Percentiles rank a stretch among this genome's conserved stretches.
phyloP scores from a whole-genome alignment of 1,284 basidiomycete genomes.

The Ceratobasidium sp. region DNA sequence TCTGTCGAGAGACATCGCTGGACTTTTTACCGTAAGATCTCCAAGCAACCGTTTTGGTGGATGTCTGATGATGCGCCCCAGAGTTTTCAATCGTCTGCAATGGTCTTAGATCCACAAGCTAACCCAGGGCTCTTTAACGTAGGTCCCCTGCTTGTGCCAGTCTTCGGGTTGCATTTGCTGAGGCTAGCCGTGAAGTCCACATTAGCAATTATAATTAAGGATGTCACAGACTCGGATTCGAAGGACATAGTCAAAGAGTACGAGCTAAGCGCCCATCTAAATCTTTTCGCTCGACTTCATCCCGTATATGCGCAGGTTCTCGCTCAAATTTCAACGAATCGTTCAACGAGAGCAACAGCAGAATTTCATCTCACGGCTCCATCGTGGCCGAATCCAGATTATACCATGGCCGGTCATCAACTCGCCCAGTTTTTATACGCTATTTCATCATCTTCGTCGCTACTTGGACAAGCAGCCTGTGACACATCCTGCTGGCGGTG shows the following conservation, averaged over 20 bases:
- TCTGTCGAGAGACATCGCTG: conserved; percentile 60
- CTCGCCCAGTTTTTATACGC: conserved; percentile 58
- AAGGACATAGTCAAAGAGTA: conserved; percentile 66
- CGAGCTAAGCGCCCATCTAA: not conserved
- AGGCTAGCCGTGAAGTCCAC: conserved; percentile 59
- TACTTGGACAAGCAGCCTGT: conserved; percentile 63
- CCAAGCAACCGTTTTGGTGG: too few relatives aligned
- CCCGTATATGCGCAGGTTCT: conserved; percentile 61
- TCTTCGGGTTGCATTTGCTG: too few relatives aligned
- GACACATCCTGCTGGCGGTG: conserved; percentile 67
- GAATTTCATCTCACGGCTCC: conserved; percentile 72
- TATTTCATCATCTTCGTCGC: conserved; percentile 66
- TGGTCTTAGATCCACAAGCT: conserved; percentile 69
- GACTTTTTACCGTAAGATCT: conserved; percentile 61
- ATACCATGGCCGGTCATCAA: conserved; percentile 44
- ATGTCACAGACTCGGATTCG: conserved; percentile 72
- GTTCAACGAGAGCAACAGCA: conserved; percentile 71
- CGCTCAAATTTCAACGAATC: conserved; percentile 68
- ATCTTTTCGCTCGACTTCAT: not conserved
- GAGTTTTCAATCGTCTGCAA: conserved; percentile 74
- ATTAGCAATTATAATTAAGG: conserved; percentile 75
- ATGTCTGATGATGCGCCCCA: conserved; percentile 58
- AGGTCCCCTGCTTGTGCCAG: not conserved
- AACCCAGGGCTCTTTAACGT: conserved; percentile 69
- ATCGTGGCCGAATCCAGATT: conserved; percentile 52